A percentile compares a stretch with the other conserved stretches of the same genome.
Conservation (phyloP, 2,329 filamentous ascomycete species). For the Apiospora sp. region DNA sequence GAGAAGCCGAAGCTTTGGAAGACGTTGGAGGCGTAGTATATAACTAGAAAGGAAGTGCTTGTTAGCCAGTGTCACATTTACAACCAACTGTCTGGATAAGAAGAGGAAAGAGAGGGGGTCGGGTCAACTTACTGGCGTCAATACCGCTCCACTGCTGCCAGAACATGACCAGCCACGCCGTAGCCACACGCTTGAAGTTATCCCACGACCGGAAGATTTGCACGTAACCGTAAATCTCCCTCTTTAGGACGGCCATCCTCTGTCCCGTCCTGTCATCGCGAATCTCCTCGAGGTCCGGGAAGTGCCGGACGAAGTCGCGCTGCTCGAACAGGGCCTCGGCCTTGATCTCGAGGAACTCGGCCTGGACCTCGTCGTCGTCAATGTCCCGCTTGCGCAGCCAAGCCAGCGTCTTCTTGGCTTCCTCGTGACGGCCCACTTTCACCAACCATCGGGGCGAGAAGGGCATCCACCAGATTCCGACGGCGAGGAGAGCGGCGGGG, state of each 20-base stretch:
- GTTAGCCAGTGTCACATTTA: background rate
- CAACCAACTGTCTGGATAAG: background rate
- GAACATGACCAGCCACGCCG: slow-evolving; percentile 62
- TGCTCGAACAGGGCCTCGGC: slow-evolving; percentile 62
- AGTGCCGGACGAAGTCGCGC: slow-evolving; percentile 46
- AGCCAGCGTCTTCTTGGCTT: slow-evolving; percentile 55
- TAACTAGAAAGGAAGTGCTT: slow-evolving; percentile 38
- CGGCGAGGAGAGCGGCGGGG: slow-evolving; percentile 39
- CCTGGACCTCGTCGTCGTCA: slow-evolving; percentile 56
- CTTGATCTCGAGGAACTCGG: slow-evolving; percentile 58
- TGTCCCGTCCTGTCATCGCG: slow-evolving; percentile 48
- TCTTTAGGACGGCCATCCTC: slow-evolving; percentile 46
- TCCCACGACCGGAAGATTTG: slow-evolving; percentile 57
- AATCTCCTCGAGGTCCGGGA: slow-evolving; percentile 29
- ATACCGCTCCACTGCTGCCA: slow-evolving; percentile 56
- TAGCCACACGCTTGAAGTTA: slow-evolving; percentile 52
- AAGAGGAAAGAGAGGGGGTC: background rate
- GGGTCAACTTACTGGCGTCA: slow-evolving; percentile 26
- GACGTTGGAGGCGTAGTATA: slow-evolving; percentile 57
- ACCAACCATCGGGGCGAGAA: slow-evolving; percentile 64
- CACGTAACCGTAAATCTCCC: slow-evolving; percentile 56
- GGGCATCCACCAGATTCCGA: slow-evolving; percentile 51
- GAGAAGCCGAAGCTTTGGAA: slow-evolving; percentile 42
- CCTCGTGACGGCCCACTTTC: slow-evolving; percentile 54
- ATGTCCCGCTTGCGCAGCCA: slow-evolving; percentile 57